These are phyloP conservation scores for Saitozyma podzolica DNA, from an alignment of 768 basidiomycete genomes.

Conservation along the genomic window DNA sequence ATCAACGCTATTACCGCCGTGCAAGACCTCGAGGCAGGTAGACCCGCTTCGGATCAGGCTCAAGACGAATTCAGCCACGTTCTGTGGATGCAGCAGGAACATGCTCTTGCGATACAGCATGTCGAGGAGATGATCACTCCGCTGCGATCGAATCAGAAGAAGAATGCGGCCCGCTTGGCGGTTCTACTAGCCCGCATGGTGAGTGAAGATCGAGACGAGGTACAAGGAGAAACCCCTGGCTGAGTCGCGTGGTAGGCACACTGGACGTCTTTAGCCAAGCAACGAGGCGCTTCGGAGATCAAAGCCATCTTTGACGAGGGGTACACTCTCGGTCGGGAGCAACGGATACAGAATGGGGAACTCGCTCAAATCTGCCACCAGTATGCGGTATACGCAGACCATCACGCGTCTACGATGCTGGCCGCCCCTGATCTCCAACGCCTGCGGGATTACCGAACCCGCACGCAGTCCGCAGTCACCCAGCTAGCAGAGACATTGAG, in stretches of 20 bases:
- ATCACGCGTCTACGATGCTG: conserved; percentile 71
- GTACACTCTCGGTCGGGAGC: conserved; percentile 48
- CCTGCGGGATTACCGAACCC: conserved; percentile 69
- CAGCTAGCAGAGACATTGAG: background rate
- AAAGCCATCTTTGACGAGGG: conserved; percentile 69
- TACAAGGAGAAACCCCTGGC: background rate
- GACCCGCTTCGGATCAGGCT: conserved; percentile 59
- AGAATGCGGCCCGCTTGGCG: conserved; percentile 11
- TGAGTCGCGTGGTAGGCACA: conserved; percentile 63
- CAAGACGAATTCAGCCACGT: conserved; percentile 84
- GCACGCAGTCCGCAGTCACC: conserved; percentile 57
- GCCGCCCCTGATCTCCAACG: conserved; percentile 70
- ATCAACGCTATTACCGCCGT: conserved; percentile 80
- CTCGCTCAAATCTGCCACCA: conserved; percentile 18
- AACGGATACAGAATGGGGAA: conserved; percentile 5
- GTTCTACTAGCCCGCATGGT: conserved; percentile 27
- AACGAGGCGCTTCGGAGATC: conserved; percentile 75
- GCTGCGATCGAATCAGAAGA: conserved; percentile 6
- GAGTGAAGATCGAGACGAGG: background rate
- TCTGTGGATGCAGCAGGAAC: conserved; percentile 83
- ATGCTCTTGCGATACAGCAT: conserved; percentile 69
- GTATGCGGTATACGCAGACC: conserved; percentile 68
- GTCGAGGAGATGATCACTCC: conserved; percentile 18
- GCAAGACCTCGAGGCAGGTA: conserved; percentile 58
- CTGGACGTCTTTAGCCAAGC: conserved; percentile 84